Percentiles rank a stretch among this genome's conserved stretches.
phyloP scores from a whole-genome alignment of 2,329 filamentous ascomycete genomes.

The Hymenoscyphus infarciens region DNA sequence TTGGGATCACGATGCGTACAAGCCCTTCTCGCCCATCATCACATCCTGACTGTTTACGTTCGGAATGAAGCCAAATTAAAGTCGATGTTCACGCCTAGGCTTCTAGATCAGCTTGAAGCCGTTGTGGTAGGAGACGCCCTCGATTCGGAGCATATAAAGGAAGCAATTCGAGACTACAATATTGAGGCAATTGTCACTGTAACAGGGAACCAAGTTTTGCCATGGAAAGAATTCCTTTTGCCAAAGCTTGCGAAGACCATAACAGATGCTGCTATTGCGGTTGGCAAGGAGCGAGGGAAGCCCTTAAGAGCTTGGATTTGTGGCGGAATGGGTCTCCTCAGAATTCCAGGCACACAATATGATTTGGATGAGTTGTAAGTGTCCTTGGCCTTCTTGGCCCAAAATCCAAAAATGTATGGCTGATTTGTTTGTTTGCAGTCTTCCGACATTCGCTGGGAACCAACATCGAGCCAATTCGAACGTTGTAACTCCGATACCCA shows the following conservation, averaged over 20 bases:
- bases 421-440: constrained; percentile 5
- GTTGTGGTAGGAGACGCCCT: constrained; percentile 40
- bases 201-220: constrained; percentile 39
- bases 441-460: constrained; percentile 6
- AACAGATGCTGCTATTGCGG: constrained; percentile 35
- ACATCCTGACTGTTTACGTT: constrained; percentile 40
- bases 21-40: constrained; percentile 35
- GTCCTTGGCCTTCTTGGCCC: no score
- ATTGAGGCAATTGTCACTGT: constrained; percentile 42
- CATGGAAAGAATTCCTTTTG: constrained; percentile 38
- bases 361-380: no score
- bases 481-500: constrained; percentile 18
- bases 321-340: constrained; percentile 36
- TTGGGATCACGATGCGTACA: constrained; percentile 38
- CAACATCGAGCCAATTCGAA: constrained; percentile 20
- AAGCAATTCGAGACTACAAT: constrained; percentile 36
- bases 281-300: constrained; percentile 34
- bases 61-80: constrained; percentile 39
- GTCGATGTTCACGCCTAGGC: constrained; percentile 34
- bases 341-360: constrained; percentile 36
- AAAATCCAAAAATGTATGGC: no score
- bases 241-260: constrained; percentile 39
- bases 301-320: constrained; percentile 41
- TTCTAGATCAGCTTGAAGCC: constrained; percentile 32
- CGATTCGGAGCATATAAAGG: constrained; percentile 35